These are phyloP conservation scores for Lycium barbarum DNA, from an alignment of 257 asterid species.

Conservation along the genomic window DNA sequence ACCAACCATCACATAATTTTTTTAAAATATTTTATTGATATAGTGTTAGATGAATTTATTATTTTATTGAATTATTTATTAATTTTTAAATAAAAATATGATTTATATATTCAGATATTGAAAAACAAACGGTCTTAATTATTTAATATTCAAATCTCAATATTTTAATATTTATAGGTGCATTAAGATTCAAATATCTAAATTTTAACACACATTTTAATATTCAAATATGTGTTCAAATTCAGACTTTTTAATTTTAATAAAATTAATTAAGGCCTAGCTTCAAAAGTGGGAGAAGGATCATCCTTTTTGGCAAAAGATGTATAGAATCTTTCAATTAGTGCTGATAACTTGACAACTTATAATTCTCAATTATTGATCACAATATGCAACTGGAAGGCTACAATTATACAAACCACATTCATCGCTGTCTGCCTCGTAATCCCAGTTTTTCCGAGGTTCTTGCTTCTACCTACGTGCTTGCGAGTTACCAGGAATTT, in stretches of 20 bases:
- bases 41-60: background rate
- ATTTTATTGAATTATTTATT: too few species aligned
- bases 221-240: background rate
- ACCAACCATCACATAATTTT: background rate
- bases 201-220: too few species aligned
- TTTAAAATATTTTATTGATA: background rate
- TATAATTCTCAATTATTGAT: constrained; percentile 4
- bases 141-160: background rate
- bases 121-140: background rate
- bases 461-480: constrained; percentile 18
- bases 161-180: background rate
- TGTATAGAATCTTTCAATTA: background rate
- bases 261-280: background rate
- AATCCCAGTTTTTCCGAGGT: constrained; percentile 5
- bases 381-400: background rate
- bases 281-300: background rate
- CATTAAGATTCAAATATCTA: background rate
- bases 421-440: background rate
- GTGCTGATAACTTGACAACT: background rate
- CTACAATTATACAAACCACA: background rate
- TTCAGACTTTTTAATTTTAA: background rate
- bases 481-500: background rate
- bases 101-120: background rate
- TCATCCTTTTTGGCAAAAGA: background rate
- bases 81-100: background rate